Percentiles rank a stretch among this genome's conserved stretches.
These are phyloP conservation scores for Beauveria bassiana DNA, from an alignment of 2,329 filamentous ascomycete species.

Conservation along the genomic window DNA sequence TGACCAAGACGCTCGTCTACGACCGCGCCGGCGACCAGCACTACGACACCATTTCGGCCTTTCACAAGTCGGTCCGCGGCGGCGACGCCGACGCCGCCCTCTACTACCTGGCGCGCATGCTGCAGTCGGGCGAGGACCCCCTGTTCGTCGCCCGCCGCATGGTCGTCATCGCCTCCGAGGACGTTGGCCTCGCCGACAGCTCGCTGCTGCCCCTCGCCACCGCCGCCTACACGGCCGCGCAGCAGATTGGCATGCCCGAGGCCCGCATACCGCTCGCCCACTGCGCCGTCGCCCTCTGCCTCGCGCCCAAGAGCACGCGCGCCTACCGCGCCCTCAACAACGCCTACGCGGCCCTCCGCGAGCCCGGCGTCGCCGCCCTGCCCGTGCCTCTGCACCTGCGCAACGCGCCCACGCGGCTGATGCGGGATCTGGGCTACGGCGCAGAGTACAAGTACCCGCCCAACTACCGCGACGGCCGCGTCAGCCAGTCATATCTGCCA, in stretches of 20 bases:
- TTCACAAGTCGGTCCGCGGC: conserved; percentile 91
- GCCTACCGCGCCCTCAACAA: conserved; percentile 78
- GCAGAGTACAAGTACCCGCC: conserved; percentile 96
- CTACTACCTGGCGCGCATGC: conserved; percentile 94
- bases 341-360: conserved; percentile 68
- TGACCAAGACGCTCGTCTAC: conserved; percentile 92
- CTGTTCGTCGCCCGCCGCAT: conserved; percentile 87
- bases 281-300: conserved; percentile 69
- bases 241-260: conserved; percentile 94
- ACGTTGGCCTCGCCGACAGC: conserved; percentile 86
- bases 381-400: conserved; percentile 81
- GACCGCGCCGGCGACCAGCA: conserved; percentile 93
- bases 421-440: conserved; percentile 89
- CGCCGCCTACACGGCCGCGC: conserved; percentile 75
- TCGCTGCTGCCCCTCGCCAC: conserved; percentile 76
- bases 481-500: conserved; percentile 86
- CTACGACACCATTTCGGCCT: conserved; percentile 94
- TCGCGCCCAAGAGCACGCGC: conserved; percentile 79
- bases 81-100: conserved; percentile 79
- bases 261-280: conserved; percentile 89
- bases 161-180: conserved; percentile 90
- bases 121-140: conserved; percentile 89
- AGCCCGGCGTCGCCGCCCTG: conserved; percentile 74
- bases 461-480: conserved; percentile 73
- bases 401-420: conserved; percentile 84